Base-by-base conservation (phyloP, 2,329 filamentous ascomycete species). In the Colletotrichum falcatum region DNA sequence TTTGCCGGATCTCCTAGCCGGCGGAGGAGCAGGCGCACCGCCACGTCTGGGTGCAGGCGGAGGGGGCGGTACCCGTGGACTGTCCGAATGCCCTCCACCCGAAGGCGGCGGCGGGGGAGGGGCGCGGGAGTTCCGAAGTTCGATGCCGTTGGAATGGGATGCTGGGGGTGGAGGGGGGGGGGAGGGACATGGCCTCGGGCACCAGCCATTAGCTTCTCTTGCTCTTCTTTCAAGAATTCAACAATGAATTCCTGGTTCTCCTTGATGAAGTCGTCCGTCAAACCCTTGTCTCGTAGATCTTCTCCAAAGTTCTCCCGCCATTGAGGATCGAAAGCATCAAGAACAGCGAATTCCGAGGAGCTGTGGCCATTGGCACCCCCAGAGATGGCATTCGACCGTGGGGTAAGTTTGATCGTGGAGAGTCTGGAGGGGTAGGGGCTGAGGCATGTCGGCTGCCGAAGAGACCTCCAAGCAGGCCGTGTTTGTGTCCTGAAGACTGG, bases 231-330 rank as follows among this genome's bases (percentile, higher is more conserved):
- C 71, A 91, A 80, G 75, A 91, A 91, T 48, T 89, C 86, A 73
- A 91, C 86, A 76, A 91, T 91, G 73, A 91, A 91, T 74, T 91
- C 89, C 75, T 91, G 89, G 75, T 91, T 91, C 46, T 90, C 89
- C 73, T 86, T 87, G 76, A 91, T 91, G 72, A 91, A 89, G 74
- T 91, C 89, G 74, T 91, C 89, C 8, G 87, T 90, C 72, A 91
- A 82, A 20, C 89, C 89, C 80, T 90, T 90, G 55, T 87, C 81
- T 66, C 84, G 87, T 64, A 91, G 81, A 74, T 91, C 89, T 73
- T 90, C 87, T 44, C 89, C 89, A 80, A 90, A 91, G 73, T 89
- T 88, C 74, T 90, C 88, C 72, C 89, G 85, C 89, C 89, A 91
- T 70, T 86, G 80, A 1, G 88, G 87, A 77, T 91, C 89, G 74